Evolutionary conservation across 2,329 filamentous ascomycete genomes (phyloP), one percentile per base, ranked within the genome.

Genomic region (Torrubiella hemipterigena): DNA sequence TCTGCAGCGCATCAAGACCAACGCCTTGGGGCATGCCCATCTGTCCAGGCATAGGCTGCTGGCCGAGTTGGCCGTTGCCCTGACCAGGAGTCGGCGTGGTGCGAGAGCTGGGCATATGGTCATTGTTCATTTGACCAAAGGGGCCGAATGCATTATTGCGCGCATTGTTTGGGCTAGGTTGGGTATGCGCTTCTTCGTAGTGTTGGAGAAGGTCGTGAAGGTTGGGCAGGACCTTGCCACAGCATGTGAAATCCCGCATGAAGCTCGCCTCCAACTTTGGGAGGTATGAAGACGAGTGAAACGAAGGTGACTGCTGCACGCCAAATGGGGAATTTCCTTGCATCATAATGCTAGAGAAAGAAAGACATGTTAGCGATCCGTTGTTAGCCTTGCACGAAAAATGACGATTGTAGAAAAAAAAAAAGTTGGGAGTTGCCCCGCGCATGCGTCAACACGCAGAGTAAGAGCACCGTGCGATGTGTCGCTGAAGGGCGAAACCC

Each of bases 231-330:
- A 80, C 89, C 47, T 84, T 73, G 47, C 86, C 86, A 59, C 91
- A 98, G 62, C 91, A 98, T 31, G 81, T 81, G 59, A 96, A 96
- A 60, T 96, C 87, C 56, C 81, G 81, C 84, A 96, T 93, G 55
- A 95, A 98, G 50, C 89, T 91, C 38, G 89, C 89, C 58, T 98
- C 91, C 50, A 95, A 76, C 56, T 94, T 95, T 8, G 87, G 89
- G 2, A 95, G 72, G 52, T 96, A 96, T 17, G 91, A 96, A 6
- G 87, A 93, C 1, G 89, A 96, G 56, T 96, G 89, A 47, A 85
- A 93, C 2, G 89, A 95, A 1, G 91, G 85, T n/a, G 87, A 93
- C 54, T 87, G 73, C 35, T 69, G 77, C 29, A 49, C 53, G 37
- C 61, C 54, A 49, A 89, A 93, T 9, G 91, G 91, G n/a, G 91